phyloP scores from a whole-genome alignment of 2,329 filamentous ascomycete genomes.

The Lecanicillium sp. region DNA sequence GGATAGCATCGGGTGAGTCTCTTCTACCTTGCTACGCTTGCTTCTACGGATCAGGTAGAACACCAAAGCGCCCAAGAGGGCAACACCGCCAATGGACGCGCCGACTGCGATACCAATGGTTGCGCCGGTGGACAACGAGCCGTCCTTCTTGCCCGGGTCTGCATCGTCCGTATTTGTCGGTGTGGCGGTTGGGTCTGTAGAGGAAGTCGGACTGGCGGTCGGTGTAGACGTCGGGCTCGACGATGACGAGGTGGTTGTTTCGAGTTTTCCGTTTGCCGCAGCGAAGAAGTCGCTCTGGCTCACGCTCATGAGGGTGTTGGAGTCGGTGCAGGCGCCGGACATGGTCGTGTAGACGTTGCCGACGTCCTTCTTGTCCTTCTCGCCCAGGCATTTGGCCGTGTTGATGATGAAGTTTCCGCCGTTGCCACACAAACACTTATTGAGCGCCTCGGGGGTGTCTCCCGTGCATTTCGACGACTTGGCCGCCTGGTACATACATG shows the following conservation, averaged over 20 bases:
- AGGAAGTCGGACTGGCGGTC: constrained; percentile 11
- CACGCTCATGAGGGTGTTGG: constrained; percentile 30
- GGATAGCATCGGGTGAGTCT: constrained; percentile 23
- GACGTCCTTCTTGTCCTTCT: constrained; percentile 22
- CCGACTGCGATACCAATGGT: constrained; percentile 27
- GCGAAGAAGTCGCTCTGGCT: constrained; percentile 29
- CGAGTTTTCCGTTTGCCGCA: constrained; percentile 16
- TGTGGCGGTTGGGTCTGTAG: constrained; percentile 1
- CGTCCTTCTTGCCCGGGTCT: constrained; percentile 1
- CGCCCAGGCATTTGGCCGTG: constrained; percentile 32
- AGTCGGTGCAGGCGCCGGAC: constrained; percentile 29
- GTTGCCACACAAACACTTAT: constrained; percentile 37
- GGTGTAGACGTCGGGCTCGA: constrained; percentile 13
- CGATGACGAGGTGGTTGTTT: constrained; percentile 7
- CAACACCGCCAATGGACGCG: constrained; percentile 19
- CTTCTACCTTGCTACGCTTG: constrained; percentile 16
- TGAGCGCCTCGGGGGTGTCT: constrained; percentile 26
- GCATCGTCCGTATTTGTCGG: constrained; percentile 2
- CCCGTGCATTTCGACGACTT: constrained; percentile 28
- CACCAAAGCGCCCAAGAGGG: constrained; percentile 15
- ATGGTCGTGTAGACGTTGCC: constrained; percentile 32
- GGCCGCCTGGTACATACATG: constrained; percentile 30
- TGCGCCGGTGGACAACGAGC: constrained; percentile 17
- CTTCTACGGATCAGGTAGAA: constrained; percentile 21
- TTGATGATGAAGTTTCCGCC: constrained; percentile 35